Percentiles rank a stretch among this genome's conserved stretches.
Conservation (phyloP, 1,284 basidiomycete species). For the Austroboletus novae-zelandiae region DNA sequence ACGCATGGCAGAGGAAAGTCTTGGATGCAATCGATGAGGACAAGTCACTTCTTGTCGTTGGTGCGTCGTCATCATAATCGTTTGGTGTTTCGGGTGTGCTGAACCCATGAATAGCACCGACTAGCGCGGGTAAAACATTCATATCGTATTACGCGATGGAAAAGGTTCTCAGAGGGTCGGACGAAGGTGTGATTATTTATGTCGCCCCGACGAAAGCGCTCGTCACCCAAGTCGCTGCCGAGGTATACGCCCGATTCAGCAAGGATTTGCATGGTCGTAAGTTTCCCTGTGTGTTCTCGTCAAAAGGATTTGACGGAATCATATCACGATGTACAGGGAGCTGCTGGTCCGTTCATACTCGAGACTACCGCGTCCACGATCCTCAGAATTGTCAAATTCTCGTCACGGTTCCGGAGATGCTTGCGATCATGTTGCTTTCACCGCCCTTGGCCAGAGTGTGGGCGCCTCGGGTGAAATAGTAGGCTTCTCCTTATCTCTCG, state of each 20-base stretch:
- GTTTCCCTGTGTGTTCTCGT: slow-evolving; percentile 16
- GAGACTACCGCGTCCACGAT: slow-evolving; percentile 63
- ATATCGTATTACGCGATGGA: slow-evolving; percentile 79
- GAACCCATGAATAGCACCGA: slow-evolving; percentile 45
- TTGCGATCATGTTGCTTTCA: slow-evolving; percentile 66
- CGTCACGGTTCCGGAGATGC: slow-evolving; percentile 68
- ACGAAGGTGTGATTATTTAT: slow-evolving; percentile 69
- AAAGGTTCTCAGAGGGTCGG: slow-evolving; percentile 53
- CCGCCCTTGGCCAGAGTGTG: slow-evolving; percentile 58
- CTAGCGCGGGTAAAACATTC: slow-evolving; percentile 72
- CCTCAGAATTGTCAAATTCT: slow-evolving; percentile 68
- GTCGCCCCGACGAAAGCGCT: slow-evolving; percentile 73
- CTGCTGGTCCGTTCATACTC: slow-evolving; percentile 67
- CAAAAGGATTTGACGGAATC: background rate
- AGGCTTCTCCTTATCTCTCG: slow-evolving; percentile 4
- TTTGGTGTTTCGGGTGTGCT: background rate
- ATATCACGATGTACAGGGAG: slow-evolving; percentile 36
- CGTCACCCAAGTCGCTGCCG: slow-evolving; percentile 66
- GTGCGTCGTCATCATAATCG: slow-evolving; percentile 34
- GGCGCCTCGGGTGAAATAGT: slow-evolving; percentile 63
- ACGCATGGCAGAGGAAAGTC: slow-evolving; percentile 68
- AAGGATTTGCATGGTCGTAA: slow-evolving; percentile 54
- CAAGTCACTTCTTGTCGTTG: slow-evolving; percentile 63
- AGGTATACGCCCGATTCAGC: slow-evolving; percentile 66
- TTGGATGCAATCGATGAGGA: slow-evolving; percentile 60